Evolutionary conservation across 2,329 filamentous ascomycete species (phyloP), one percentile per base, ranked within the genome.

Genomic region (Alternaria sp.): DNA sequence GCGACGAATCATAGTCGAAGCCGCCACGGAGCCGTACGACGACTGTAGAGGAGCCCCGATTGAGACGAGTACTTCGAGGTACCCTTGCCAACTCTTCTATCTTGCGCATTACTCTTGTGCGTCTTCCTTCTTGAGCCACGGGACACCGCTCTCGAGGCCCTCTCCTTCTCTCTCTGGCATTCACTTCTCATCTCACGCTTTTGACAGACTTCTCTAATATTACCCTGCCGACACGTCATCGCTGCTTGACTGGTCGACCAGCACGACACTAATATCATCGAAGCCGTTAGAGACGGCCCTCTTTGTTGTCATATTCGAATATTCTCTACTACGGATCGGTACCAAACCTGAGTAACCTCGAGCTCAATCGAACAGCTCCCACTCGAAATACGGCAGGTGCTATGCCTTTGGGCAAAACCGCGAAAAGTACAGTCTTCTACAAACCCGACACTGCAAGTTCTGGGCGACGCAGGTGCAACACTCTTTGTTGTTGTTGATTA

Each of bases 1-100:
- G 63, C 55, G 63, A 63, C 71, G 65, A 66, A 58, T 62, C 63
- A 60, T 58, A 63, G 53, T 60, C 52, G 60, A 57, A 55, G 59
- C 54, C 61, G 56, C 63, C 65, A 57, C 60, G 61, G 60, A 58
- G 67, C 70, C 64, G 71, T 63, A 73, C 62, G 62, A 71, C 65
- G 62, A 67, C 61, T 67, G 71, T 69, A 72, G 70, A 69, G 72
- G 70, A 64, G 69, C 57, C 66, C 68, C 67, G 68, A 63, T 60
- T 60, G 22, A 58, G 58, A 51, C 46, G 43, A 41, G 25, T 28
- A 50, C 60, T 46, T 56, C 59, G 56, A 60, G 54, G 65, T 62
- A 64, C 61, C 41, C 61, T 65, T 59, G 63, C 62, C 60, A 59
- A 62, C 57, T 64, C 62, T 54, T 63, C 58, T 59, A 62, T 57